Percentiles rank a stretch among this genome's conserved stretches.
Evolutionary conservation across 2,329 filamentous ascomycete species (phyloP).

Genomic region (Penicillium sp.): DNA sequence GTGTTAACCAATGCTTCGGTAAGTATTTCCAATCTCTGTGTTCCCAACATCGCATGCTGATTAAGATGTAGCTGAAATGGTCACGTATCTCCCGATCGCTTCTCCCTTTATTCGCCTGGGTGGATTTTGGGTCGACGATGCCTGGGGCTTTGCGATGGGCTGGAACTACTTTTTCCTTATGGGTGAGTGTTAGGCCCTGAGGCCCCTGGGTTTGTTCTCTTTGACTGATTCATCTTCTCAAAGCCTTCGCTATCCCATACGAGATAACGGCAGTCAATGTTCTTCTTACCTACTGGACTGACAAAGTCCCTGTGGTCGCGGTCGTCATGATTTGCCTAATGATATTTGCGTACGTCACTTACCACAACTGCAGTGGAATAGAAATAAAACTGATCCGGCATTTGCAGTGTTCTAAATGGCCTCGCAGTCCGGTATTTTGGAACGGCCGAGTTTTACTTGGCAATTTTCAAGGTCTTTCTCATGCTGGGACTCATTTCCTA

Average conservation of each 20-base stretch:
- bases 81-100: slow-evolving; percentile 32
- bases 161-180: slow-evolving; percentile 33
- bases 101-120: slow-evolving; percentile 32
- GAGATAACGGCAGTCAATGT: slow-evolving; percentile 19
- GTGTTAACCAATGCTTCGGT: slow-evolving; percentile 36
- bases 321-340: slow-evolving; percentile 42
- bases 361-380: neutral
- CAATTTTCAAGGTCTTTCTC: slow-evolving; percentile 46
- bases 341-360: slow-evolving; percentile 35
- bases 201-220: neutral
- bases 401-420: slow-evolving; percentile 38
- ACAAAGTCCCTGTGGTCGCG: slow-evolving; percentile 31
- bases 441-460: slow-evolving; percentile 52
- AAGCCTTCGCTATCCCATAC: slow-evolving; percentile 11
- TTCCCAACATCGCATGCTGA: neutral
- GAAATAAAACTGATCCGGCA: neutral
- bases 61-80: slow-evolving; percentile 30
- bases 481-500: slow-evolving; percentile 35
- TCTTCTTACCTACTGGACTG: slow-evolving; percentile 17
- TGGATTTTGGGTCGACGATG: slow-evolving; percentile 33
- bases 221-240: neutral
- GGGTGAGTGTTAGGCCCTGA: slow-evolving; percentile 7
- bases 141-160: slow-evolving; percentile 33
- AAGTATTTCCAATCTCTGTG: neutral
- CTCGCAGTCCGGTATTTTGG: slow-evolving; percentile 49